Percentiles rank a stretch among this genome's conserved stretches.
These are phyloP conservation scores for Fallopia convolvulus DNA, from an alignment of 148 eudicot species.

Conservation along the genomic window DNA sequence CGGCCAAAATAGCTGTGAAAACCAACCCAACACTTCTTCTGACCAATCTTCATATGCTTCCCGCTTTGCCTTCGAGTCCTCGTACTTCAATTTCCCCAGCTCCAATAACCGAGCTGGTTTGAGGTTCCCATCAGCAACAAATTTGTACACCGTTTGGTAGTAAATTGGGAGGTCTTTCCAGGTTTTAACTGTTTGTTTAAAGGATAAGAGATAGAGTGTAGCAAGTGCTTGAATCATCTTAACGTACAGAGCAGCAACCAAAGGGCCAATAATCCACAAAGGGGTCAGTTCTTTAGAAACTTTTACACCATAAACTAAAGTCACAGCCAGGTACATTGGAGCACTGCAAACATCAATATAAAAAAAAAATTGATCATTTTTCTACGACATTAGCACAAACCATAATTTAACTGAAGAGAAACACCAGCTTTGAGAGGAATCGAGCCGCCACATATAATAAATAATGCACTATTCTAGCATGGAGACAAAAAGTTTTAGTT, in stretches of 20 bases:
- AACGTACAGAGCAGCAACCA: slow-evolving; percentile 7
- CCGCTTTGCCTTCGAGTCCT: background rate
- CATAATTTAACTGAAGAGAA: background rate
- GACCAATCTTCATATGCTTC: slow-evolving; percentile 7
- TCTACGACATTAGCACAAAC: background rate
- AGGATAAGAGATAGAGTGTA: slow-evolving; percentile 6
- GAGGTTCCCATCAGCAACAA: background rate
- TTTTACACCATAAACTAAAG: slow-evolving; percentile 59
- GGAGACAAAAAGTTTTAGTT: background rate
- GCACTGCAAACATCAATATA: slow-evolving; percentile 41
- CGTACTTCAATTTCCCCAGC: background rate
- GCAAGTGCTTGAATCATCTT: slow-evolving; percentile 4
- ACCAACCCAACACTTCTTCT: background rate
- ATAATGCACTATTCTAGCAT: background rate
- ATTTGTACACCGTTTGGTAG: background rate
- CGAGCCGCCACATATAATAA: background rate
- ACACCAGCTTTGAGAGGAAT: background rate
- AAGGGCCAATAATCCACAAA: slow-evolving; percentile 76
- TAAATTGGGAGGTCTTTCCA: slow-evolving; percentile 7
- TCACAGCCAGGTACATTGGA: slow-evolving; percentile 59
- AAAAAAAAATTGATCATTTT: slow-evolving; percentile 9
- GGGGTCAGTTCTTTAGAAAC: slow-evolving; percentile 83
- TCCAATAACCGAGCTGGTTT: background rate
- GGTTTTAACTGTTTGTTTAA: background rate
- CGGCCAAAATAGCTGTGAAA: slow-evolving; percentile 9